Evolutionary conservation across 768 basidiomycete species (phyloP).

Genomic region (Phylloporus sp.): DNA sequence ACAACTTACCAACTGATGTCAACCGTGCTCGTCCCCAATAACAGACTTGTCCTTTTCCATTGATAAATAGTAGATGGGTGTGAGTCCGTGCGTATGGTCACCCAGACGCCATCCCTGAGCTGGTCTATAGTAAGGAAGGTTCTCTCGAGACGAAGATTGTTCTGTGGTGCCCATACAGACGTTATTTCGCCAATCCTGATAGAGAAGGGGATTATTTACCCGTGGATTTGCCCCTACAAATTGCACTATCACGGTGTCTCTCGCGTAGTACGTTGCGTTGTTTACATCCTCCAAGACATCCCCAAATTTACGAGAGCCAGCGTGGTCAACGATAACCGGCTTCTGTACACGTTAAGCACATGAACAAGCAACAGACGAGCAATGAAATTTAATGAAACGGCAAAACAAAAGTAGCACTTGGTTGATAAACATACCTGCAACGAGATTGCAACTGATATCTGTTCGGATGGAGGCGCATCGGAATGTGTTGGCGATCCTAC

Average conservation of each 20-base stretch:
- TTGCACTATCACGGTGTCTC: constrained; percentile 54
- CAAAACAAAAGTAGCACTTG: neutral
- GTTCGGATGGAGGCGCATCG: constrained; percentile 61
- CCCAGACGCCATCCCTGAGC: constrained; percentile 48
- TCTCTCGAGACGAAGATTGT: constrained; percentile 69
- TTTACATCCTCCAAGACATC: constrained; percentile 55
- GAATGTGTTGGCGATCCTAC: constrained; percentile 46
- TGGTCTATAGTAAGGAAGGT: constrained; percentile 71
- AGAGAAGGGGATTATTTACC: constrained; percentile 36
- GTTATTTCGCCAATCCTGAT: neutral
- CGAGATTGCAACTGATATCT: constrained; percentile 63
- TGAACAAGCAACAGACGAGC: neutral
- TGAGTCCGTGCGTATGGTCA: constrained; percentile 62
- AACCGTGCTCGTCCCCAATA: constrained; percentile 60
- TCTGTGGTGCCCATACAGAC: constrained; percentile 38
- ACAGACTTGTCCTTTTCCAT: constrained; percentile 58
- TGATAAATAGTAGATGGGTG: constrained; percentile 71
- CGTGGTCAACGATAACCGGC: constrained; percentile 57
- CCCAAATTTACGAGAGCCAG: constrained; percentile 59
- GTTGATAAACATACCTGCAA: constrained; percentile 43
- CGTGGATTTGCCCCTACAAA: constrained; percentile 80
- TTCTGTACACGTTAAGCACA: constrained; percentile 35
- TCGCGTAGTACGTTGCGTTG: constrained; percentile 45
- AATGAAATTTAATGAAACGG: neutral
- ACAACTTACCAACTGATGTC: constrained; percentile 55